phyloP scores from a whole-genome alignment of 2,329 filamentous ascomycete genomes.

The Cercospora sojina region DNA sequence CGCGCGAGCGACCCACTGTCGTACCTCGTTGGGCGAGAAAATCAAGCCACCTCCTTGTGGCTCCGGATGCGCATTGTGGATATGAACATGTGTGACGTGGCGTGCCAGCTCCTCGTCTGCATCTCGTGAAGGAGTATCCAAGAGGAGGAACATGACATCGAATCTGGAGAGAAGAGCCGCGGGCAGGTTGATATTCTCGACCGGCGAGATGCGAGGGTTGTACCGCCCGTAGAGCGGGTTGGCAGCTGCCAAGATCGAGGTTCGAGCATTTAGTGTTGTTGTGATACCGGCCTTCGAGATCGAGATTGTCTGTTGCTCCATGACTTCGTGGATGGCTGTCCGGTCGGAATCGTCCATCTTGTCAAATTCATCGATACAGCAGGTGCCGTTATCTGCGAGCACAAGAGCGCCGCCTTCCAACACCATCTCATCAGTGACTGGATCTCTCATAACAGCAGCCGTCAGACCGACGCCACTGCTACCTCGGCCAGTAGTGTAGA shows the following conservation, averaged over 20 bases:
- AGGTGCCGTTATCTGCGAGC: constrained; percentile 78
- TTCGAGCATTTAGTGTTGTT: constrained; percentile 92
- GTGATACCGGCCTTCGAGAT: constrained; percentile 93
- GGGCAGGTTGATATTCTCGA: constrained; percentile 99
- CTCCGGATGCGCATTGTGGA: constrained; percentile 91
- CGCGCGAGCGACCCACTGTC: constrained; percentile 92
- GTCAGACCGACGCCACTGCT: constrained; percentile 81
- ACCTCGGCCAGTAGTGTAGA: constrained; percentile 78
- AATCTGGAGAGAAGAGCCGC: constrained; percentile 95
- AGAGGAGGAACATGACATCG: constrained; percentile 92
- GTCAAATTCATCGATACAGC: constrained; percentile 85
- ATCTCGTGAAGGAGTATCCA: constrained; percentile 89
- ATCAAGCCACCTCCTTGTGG: constrained; percentile 63
- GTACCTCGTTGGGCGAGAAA: constrained; percentile 89
- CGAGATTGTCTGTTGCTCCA: constrained; percentile 84
- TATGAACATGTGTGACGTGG: constrained; percentile 95
- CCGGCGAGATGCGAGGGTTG: constrained; percentile 93
- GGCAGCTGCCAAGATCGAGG: constrained; percentile 78
- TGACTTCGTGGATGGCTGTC: constrained; percentile 82
- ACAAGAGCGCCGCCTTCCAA: constrained; percentile 78
- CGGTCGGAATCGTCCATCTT: constrained; percentile 85
- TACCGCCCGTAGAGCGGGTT: constrained; percentile 98
- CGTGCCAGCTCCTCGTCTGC: constrained; percentile 88
- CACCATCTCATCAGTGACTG: constrained; percentile 81
- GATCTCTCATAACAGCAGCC: constrained; percentile 79